Evolutionary conservation across 371 early-diverging fungal genomes (phyloP).

Genomic region (Haplosporangium sp.): DNA sequence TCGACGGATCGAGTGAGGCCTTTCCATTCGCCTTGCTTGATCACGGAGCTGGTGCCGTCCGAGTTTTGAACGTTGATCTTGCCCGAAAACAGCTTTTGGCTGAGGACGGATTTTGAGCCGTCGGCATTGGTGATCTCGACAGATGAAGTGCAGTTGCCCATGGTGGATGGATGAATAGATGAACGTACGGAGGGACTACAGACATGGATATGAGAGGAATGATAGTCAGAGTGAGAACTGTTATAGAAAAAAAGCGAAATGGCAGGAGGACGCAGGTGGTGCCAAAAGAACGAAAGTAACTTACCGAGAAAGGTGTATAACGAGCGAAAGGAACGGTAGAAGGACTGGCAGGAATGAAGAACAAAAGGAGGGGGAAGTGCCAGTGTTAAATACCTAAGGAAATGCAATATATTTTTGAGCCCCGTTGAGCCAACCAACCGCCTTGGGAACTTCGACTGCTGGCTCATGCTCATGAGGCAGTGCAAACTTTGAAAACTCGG

Average conservation of each 20-base stretch:
- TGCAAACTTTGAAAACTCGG: background rate
- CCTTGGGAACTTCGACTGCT: background rate
- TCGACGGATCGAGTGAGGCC: background rate
- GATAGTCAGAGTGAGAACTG: background rate
- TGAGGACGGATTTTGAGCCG: background rate
- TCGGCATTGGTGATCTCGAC: constrained; percentile 1
- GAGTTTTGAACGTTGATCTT: constrained; percentile 1
- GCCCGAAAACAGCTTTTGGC: constrained; percentile 1
- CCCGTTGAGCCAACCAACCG: background rate
- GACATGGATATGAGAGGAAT: background rate
- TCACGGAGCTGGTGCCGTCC: background rate
- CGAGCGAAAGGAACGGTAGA: background rate
- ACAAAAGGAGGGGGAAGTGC: background rate
- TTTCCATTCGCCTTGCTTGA: constrained; percentile 4
- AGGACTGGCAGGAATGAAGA: no score
- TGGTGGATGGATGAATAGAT: background rate
- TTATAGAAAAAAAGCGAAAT: background rate
- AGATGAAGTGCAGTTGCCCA: constrained; percentile 6
- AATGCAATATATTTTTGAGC: background rate
- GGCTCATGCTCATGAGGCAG: background rate
- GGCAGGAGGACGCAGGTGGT: background rate
- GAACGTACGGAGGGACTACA: background rate
- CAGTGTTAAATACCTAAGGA: background rate
- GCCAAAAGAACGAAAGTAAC: background rate
- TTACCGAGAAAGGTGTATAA: background rate